A percentile compares a stretch with the other conserved stretches of the same genome.
Conservation (phyloP, 768 basidiomycete genomes). For the Rhizopogon vinicolor region DNA sequence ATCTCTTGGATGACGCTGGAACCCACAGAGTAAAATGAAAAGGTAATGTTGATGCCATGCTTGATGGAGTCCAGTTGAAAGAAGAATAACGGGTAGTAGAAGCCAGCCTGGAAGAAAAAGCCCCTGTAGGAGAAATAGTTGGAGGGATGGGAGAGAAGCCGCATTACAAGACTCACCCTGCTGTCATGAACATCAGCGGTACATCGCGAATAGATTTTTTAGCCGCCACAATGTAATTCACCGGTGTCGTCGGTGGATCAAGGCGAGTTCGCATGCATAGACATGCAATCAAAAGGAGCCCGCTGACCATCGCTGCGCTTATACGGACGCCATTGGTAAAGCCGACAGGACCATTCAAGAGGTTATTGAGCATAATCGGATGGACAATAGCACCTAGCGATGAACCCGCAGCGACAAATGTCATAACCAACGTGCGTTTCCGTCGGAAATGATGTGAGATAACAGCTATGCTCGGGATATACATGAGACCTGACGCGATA, state of each 20-base stretch:
- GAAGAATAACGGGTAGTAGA: slow-evolving; percentile 52
- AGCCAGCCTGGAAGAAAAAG: slow-evolving; percentile 27
- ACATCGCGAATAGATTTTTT: background rate
- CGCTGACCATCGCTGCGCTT: slow-evolving; percentile 29
- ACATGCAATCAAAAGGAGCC: slow-evolving; percentile 27
- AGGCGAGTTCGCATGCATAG: slow-evolving; percentile 26
- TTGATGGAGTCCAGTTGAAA: slow-evolving; percentile 48
- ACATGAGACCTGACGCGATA: slow-evolving; percentile 46
- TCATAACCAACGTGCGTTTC: slow-evolving; percentile 41
- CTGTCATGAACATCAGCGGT: background rate
- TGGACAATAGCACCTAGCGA: slow-evolving; percentile 50
- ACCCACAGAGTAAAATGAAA: slow-evolving; percentile 54
- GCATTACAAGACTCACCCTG: background rate
- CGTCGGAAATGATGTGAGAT: slow-evolving; percentile 44
- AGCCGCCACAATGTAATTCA: background rate
- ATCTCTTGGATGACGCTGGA: background rate
- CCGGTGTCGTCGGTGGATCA: slow-evolving; percentile 20
- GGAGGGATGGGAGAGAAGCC: background rate
- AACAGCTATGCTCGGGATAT: slow-evolving; percentile 42
- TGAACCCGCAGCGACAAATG: slow-evolving; percentile 43
- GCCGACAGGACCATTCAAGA: slow-evolving; percentile 34
- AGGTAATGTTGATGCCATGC: slow-evolving; percentile 36
- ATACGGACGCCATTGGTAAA: slow-evolving; percentile 31
- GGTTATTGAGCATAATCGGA: slow-evolving; percentile 51
- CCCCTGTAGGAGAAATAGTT: slow-evolving; percentile 6